Percentiles rank a stretch among this genome's conserved stretches.
Conservation (phyloP, 2,329 filamentous ascomycete genomes). For the Seiridium cupressi region DNA sequence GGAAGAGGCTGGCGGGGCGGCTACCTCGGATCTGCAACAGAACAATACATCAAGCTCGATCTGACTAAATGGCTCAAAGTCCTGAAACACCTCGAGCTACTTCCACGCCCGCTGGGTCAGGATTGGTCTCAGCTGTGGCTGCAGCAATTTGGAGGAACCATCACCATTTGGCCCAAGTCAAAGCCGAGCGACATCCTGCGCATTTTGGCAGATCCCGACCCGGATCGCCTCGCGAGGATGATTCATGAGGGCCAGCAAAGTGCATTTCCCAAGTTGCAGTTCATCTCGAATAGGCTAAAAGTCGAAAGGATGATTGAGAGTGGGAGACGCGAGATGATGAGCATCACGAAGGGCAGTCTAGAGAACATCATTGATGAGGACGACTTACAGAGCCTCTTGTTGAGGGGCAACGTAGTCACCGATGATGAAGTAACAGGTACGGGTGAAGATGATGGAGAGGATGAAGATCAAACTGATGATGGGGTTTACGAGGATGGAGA, state of each 20-base stretch:
- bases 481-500: slow-evolving; percentile 16
- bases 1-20: slow-evolving; percentile 95
- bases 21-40: slow-evolving; percentile 86
- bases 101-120: slow-evolving; percentile 86
- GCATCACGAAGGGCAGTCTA: slow-evolving; percentile 48
- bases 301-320: slow-evolving; percentile 70
- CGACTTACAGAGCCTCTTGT: slow-evolving; percentile 51
- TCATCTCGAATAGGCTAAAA: slow-evolving; percentile 82
- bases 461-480: background rate
- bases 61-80: slow-evolving; percentile 98
- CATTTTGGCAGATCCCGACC: slow-evolving; percentile 81
- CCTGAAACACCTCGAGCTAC: slow-evolving; percentile 83
- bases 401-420: slow-evolving; percentile 9
- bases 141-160: slow-evolving; percentile 89
- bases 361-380: slow-evolving; percentile 63
- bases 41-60: slow-evolving; percentile 95
- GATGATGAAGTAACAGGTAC: slow-evolving; percentile 1
- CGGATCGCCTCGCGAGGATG: slow-evolving; percentile 78
- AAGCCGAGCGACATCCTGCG: slow-evolving; percentile 76
- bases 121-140: slow-evolving; percentile 98
- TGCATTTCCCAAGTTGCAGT: slow-evolving; percentile 87
- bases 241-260: slow-evolving; percentile 86
- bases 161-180: slow-evolving; percentile 93
- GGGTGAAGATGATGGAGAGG: slow-evolving; percentile 9
- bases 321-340: slow-evolving; percentile 54